Percentiles rank a stretch among this genome's conserved stretches.
phyloP scores from a whole-genome alignment of 2,329 filamentous ascomycete species.

The Diaporthe eres region DNA sequence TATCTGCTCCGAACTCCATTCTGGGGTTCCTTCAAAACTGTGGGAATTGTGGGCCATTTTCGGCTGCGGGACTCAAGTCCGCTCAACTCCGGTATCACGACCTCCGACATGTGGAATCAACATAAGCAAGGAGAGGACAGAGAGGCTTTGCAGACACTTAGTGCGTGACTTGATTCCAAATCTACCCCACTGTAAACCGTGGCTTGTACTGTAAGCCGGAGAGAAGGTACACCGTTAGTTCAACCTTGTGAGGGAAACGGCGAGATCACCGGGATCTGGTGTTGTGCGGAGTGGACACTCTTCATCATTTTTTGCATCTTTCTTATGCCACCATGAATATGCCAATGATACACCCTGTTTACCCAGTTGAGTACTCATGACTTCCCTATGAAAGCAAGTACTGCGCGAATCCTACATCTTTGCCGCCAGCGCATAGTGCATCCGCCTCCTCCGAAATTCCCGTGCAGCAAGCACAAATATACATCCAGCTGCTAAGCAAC shows the following conservation, averaged over 20 bases:
- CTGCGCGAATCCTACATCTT: no score
- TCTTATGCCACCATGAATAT: no score
- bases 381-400: no score
- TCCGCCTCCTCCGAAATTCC: no score
- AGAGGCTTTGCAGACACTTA: background rate
- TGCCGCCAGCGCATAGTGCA: no score
- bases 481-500: no score
- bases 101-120: background rate
- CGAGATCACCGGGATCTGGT: background rate
- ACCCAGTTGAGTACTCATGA: no score
- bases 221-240: background rate
- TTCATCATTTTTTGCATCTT: background rate
- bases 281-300: background rate
- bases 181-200: background rate
- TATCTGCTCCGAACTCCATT: background rate
- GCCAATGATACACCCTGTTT: no score
- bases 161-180: background rate
- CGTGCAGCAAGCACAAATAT: no score
- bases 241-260: background rate
- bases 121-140: background rate
- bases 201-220: background rate
- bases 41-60: background rate
- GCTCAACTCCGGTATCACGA: background rate
- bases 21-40: background rate
- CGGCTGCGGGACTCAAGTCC: background rate